Evolutionary conservation across 345 rosid genomes (phyloP), one percentile per base, ranked within the genome.

Genomic region (Erodium maritimum): DNA sequence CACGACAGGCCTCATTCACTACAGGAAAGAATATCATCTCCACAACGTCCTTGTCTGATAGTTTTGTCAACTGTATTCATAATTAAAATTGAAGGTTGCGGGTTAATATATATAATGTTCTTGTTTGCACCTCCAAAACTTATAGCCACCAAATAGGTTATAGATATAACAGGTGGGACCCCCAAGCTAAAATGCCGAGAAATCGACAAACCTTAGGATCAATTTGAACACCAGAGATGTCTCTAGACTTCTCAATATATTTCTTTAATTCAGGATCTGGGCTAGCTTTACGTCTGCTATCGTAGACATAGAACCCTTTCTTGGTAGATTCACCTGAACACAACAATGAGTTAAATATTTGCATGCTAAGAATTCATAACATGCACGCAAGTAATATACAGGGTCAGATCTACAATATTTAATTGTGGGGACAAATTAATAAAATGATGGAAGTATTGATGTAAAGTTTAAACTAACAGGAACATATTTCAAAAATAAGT

Each of bases 1-100:
- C 88, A 54, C 91, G 80, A 62, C 99, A 93, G 52, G 99, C 91
- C 73, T 93, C 99, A 33, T 93, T 93, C 56, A 93, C 95, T 56
- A 93, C 96, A 0, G 99, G 97, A 65, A 93, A 87, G 77, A 93
- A 85, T 56, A 80, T 65, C 97, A 90, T 93, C 80, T 93, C 99
- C 50, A 90, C 70, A 19, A 93, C 87, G 68, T 93, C 96, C 69
- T 77, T 82, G 63, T 93, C 97, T 0, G 94, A 56, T 51, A 93
- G 65, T 19, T 80, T 85, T 25, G 50, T 77, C 52, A 90, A 65
- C 99, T 93, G 83, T 64, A 73, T 18, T 25, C 48, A 59, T 2
- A 25, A 23, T 59, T 54, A 53, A 65, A 21, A n/a, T 22, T 16
- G 57, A 61, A 61, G 20, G 23, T 22, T 25, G 21, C 9, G 12